phyloP scores from a whole-genome alignment of 2,329 filamentous ascomycete genomes.

The Xylariaceae sp. region DNA sequence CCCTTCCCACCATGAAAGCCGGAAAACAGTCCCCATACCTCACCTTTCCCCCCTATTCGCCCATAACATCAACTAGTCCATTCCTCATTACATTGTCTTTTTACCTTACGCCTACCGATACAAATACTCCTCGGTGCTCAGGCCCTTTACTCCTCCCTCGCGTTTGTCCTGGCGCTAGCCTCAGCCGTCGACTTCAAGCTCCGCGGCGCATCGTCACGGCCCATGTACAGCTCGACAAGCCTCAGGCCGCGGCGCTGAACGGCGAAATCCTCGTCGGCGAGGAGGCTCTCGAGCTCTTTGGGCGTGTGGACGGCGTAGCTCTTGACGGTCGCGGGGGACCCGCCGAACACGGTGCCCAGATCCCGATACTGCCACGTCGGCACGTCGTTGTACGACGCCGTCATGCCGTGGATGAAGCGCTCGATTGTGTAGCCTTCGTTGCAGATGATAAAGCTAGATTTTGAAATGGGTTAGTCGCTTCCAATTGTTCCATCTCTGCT shows the following conservation, averaged over 20 bases:
- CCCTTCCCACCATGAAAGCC: too few species aligned
- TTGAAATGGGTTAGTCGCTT: neutral
- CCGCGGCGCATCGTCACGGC: constrained; percentile 76
- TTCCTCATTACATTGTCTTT: too few species aligned
- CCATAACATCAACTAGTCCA: too few species aligned
- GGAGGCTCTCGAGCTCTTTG: constrained; percentile 68
- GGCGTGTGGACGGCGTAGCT: constrained; percentile 72
- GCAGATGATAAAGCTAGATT: constrained; percentile 75
- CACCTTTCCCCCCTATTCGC: too few species aligned
- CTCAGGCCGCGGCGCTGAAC: constrained; percentile 58
- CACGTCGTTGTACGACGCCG: constrained; percentile 82
- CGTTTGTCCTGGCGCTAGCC: constrained; percentile 72
- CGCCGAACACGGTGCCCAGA: constrained; percentile 71
- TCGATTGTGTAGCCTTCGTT: constrained; percentile 92
- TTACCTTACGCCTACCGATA: too few species aligned
- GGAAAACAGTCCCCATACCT: too few species aligned
- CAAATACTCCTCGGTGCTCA: too few species aligned
- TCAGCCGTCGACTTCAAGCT: constrained; percentile 73
- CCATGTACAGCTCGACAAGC: constrained; percentile 84
- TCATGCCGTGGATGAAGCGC: constrained; percentile 83
- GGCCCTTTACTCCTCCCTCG: constrained; percentile 38
- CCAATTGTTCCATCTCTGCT: neutral
- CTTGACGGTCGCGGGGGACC: constrained; percentile 53
- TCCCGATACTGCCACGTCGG: constrained; percentile 75
- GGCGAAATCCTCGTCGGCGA: constrained; percentile 69